Evolutionary conservation across 2,329 filamentous ascomycete genomes (phyloP), one percentile per base, ranked within the genome.

Genomic region (Ceratocystiopsis brevicomis): DNA sequence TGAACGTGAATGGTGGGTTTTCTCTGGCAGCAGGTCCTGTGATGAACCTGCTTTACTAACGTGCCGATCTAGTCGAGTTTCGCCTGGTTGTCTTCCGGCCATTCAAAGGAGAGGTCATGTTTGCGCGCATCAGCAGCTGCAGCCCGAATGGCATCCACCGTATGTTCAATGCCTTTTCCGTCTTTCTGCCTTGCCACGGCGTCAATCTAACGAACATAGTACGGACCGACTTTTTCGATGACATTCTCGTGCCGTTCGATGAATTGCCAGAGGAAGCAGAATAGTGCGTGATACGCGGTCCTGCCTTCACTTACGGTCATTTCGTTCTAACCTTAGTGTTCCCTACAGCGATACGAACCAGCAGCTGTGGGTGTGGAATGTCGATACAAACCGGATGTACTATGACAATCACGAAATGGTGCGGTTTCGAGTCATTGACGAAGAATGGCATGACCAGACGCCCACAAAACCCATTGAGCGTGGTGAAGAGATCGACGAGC

Each of bases 331-430:
- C 25, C 25, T 15, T 21, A 33, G 40, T 45, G 13, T 13, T 14
- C 6, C 30, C n/a, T 16, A 10, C 45, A 85, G 79, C 54, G 76
- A 83, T 48, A 73, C 78, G 49, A 71, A 71, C 45, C 82, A 93
- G 52, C 74, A 82, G 52, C 71, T 84, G 3, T 96, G 84, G 79
- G 73, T 88, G 36, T 96, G 85, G 83, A 73, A 79, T 30, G 73
- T 77, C 11, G 81, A 85, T 15, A 78, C 73, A 30, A 69, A 77
- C 15, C 70, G 77, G 25, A 74, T 93, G 51, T 94, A 81, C 58
- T 93, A 90, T 59, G 90, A 98, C 59, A 79, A 78, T 53, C 79
- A 88, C 54, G 90, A 96, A 62, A 76, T 81, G 53, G 87, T 94
- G 25, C 74, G 88, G 37, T 81, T 96, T 53, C 73, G 85, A 18